These are phyloP conservation scores for Calonectria montana DNA, from an alignment of 2,329 filamentous ascomycete genomes.

Conservation along the genomic window DNA sequence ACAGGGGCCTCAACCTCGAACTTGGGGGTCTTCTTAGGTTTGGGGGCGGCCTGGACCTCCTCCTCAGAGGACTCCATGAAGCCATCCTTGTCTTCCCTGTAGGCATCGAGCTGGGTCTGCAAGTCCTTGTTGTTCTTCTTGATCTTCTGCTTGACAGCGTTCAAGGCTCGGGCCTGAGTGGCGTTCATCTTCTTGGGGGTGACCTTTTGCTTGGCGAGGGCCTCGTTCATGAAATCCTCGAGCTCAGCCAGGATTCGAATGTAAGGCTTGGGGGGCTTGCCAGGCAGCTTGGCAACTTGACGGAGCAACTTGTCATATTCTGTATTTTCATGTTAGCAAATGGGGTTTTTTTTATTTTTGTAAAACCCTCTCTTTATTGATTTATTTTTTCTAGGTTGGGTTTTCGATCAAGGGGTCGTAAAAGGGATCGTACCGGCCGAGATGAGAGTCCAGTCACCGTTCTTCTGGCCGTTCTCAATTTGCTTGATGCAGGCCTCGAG, in stretches of 20 bases:
- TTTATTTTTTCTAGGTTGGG: background rate
- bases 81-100: slow-evolving; percentile 83
- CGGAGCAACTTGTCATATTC: slow-evolving; percentile 96
- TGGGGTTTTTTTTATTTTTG: background rate
- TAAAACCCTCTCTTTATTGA: background rate
- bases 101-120: slow-evolving; percentile 86
- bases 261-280: slow-evolving; percentile 88
- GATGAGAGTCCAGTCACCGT: slow-evolving; percentile 96
- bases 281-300: slow-evolving; percentile 81
- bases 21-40: slow-evolving; percentile 52
- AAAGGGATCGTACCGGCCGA: slow-evolving; percentile 72
- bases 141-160: slow-evolving; percentile 97
- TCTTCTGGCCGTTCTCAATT: slow-evolving; percentile 98
- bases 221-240: slow-evolving; percentile 94
- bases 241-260: slow-evolving; percentile 93
- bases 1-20: slow-evolving; percentile 59
- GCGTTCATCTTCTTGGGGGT: slow-evolving; percentile 97
- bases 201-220: slow-evolving; percentile 94
- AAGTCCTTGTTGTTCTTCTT: slow-evolving; percentile 99
- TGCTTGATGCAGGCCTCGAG: slow-evolving; percentile 88
- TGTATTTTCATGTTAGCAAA: slow-evolving; percentile 52
- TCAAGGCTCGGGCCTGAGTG: slow-evolving; percentile 91
- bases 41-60: slow-evolving; percentile 65
- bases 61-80: slow-evolving; percentile 90
- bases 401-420: background rate